These are phyloP conservation scores for Suhomyces wounanorum DNA, from an alignment of 1,139 yeast genomes.

Conservation along the genomic window DNA sequence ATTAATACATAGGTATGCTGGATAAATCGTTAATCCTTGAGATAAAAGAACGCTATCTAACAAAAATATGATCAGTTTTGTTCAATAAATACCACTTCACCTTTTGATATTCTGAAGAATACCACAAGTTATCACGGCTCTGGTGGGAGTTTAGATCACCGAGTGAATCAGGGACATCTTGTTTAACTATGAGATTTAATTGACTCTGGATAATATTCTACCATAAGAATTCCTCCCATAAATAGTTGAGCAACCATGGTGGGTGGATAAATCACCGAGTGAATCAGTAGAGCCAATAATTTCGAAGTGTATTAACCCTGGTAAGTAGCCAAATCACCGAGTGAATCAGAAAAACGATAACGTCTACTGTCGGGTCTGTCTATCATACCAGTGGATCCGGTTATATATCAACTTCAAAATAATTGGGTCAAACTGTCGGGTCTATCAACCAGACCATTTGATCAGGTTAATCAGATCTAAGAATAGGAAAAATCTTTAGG, in stretches of 20 bases:
- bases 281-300: background rate
- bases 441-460: background rate
- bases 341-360: background rate
- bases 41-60: background rate
- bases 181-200: background rate
- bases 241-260: background rate
- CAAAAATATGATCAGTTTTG: background rate
- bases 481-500: background rate
- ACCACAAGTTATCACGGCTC: background rate
- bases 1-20: too few species aligned
- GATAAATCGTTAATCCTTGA: too few species aligned
- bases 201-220: background rate
- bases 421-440: background rate
- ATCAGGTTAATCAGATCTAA: background rate
- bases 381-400: background rate
- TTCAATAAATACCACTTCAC: background rate
- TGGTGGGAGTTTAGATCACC: background rate
- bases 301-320: background rate
- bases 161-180: background rate
- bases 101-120: background rate
- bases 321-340: background rate
- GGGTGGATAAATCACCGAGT: background rate
- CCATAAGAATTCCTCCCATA: background rate
- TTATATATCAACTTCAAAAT: background rate
- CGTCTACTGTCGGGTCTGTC: background rate